These are phyloP conservation scores for Craspedostauros australis DNA, from an alignment of 108 stramenopile genomes.

Conservation along the genomic window DNA sequence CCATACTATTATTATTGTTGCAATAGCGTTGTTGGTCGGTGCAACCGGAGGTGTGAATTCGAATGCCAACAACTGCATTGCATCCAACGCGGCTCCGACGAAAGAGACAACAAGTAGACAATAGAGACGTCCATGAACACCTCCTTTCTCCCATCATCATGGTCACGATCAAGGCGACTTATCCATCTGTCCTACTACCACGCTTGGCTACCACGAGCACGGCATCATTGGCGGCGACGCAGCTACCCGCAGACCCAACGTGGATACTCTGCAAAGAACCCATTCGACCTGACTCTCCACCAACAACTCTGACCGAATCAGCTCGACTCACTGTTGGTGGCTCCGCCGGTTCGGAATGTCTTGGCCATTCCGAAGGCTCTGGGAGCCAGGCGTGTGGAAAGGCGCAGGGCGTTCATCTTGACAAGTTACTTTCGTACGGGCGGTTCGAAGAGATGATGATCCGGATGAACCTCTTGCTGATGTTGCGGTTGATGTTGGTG, in stretches of 20 bases:
- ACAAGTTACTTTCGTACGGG: no score
- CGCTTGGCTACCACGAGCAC: not conserved
- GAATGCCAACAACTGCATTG: not conserved
- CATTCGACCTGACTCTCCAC: not conserved
- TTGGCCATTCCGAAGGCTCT: conserved; percentile 34
- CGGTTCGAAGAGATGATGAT: no score
- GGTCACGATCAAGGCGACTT: not conserved
- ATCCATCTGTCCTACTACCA: not conserved
- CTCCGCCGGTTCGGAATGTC: not conserved
- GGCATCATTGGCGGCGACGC: not conserved
- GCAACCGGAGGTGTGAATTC: no score
- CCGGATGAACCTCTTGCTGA: no score
- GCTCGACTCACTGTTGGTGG: not conserved
- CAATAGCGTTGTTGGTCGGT: no score
- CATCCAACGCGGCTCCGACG: not conserved
- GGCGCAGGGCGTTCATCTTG: conserved; percentile 78
- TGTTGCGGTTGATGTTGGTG: no score
- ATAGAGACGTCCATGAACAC: not conserved
- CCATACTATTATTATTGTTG: no score
- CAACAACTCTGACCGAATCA: not conserved
- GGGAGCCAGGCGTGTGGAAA: conserved; percentile 55
- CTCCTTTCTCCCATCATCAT: not conserved
- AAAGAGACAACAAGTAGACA: not conserved
- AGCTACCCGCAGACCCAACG: not conserved
- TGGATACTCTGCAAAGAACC: not conserved